Conservation (phyloP, 78 protist genomes). For the Dictyostelium purpureum region DNA sequence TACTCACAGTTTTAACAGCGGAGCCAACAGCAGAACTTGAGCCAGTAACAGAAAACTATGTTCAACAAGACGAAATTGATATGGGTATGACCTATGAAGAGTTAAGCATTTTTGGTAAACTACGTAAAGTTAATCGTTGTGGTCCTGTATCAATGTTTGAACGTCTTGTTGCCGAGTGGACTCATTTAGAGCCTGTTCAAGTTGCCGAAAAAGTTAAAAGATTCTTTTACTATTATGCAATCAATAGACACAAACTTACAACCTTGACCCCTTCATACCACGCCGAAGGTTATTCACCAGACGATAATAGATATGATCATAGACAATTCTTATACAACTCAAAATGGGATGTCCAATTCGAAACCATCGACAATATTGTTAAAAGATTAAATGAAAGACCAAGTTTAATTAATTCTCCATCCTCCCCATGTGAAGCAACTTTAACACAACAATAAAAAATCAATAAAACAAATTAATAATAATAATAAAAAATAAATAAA, state of each 20-base stretch:
- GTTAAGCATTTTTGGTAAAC: conserved; percentile 63
- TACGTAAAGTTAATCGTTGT: conserved; percentile 78
- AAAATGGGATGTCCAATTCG: conserved; percentile 81
- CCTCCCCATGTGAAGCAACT: not conserved
- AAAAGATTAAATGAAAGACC: not conserved
- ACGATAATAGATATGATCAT: conserved; percentile 93
- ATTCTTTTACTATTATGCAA: conserved; percentile 86
- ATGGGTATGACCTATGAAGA: conserved; percentile 95
- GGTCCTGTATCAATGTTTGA: conserved; percentile 89
- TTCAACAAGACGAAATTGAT: conserved; percentile 87
- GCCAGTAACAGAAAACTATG: conserved; percentile 83
- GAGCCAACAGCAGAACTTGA: conserved; percentile 94
- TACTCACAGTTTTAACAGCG: conserved; percentile 51
- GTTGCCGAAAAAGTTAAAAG: conserved; percentile 88
- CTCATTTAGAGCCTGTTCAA: conserved; percentile 1
- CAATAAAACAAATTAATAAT: not conserved
- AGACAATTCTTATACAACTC: conserved; percentile 89
- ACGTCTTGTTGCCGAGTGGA: conserved; percentile 77
- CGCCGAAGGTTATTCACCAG: conserved; percentile 90
- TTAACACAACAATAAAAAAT: conserved; percentile 2
- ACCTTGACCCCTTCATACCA: conserved; percentile 93
- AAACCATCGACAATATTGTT: conserved; percentile 72
- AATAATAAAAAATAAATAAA: not conserved
- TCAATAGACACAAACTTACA: conserved; percentile 92
- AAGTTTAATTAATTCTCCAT: not conserved